Percentiles rank a stretch among this genome's conserved stretches.
These are phyloP conservation scores for Aspergillus aculeatus DNA, from an alignment of 2,329 filamentous ascomycete species.

Conservation along the genomic window DNA sequence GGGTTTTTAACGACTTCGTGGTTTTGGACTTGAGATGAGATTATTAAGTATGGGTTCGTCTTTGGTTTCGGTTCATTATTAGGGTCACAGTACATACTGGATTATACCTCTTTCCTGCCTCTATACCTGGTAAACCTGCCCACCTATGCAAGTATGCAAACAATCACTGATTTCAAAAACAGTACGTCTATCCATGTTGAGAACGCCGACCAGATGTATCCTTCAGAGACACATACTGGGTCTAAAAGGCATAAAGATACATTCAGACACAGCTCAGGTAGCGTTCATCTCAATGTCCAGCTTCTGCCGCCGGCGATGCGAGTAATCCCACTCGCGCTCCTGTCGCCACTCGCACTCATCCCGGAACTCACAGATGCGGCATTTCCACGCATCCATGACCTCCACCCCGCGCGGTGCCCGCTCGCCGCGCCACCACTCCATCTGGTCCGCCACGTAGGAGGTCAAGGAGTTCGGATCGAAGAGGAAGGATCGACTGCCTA, in stretches of 20 bases:
- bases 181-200: too few species aligned
- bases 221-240: not conserved
- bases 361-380: constrained; percentile 77
- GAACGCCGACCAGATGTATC: too few species aligned
- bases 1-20: too few species aligned
- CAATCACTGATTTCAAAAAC: too few species aligned
- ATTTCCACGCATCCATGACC: constrained; percentile 87
- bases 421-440: constrained; percentile 86
- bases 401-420: constrained; percentile 71
- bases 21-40: too few species aligned
- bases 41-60: too few species aligned
- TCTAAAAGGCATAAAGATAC: not conserved
- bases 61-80: too few species aligned
- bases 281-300: not conserved
- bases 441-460: constrained; percentile 64
- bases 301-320: constrained; percentile 29
- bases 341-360: constrained; percentile 76
- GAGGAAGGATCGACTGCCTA: constrained; percentile 62
- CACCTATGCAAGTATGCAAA: too few species aligned
- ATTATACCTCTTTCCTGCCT: too few species aligned
- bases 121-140: too few species aligned
- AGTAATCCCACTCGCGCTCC: constrained; percentile 62
- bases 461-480: constrained; percentile 66
- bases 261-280: not conserved
- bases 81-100: too few species aligned